Base-by-base conservation (phyloP, 1,284 basidiomycete species). In the Lentinus polychrous region DNA sequence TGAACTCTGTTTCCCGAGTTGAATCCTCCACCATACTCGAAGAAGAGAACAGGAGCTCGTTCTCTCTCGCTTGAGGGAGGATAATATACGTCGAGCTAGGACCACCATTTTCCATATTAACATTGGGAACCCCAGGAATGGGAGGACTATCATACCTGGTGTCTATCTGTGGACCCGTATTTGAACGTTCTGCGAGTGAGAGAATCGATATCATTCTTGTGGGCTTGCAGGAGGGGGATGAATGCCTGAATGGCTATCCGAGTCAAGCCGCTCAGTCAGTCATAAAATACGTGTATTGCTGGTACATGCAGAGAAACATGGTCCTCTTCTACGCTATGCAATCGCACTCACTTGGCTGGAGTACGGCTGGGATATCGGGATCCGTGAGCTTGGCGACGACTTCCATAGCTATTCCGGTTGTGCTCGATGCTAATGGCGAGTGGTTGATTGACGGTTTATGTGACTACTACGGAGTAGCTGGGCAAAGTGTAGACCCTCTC, bases 11-110 rank as follows among this genome's bases (percentile, higher is more conserved):
- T 65, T 1, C 82, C 82, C 0, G 60, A 59, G 49, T 66, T 64
- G 58, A 81, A 81, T 1, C 81, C 81, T 3, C 82, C 83, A 0
- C 82, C 83, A 52, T 85, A 84, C 38, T 77, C 53, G 60, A 76
- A 83, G 60, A 84, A 75, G 15, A 86, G 60, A 18, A 83, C 66
- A 0, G 79, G 78, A 0, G 69, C 66, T 50, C 70, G 72, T 3
- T 57, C 63, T 17, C 7, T 23, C 8, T 57, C 49, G 0, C 41
- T 35, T 8, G 42, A 7, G 12, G 67, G 52, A 0, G 82, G 81
- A 56, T 79, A 81, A 57, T 82, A 83, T 0, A 82, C 67, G 50
- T 79, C 77, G 12, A 79, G 65, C 75, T 78, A 47, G 5, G 39
- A 12, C 8, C 6, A 15, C 22, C 27, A 34, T 18, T 8, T 20